Evolutionary conservation across 2,329 filamentous ascomycete genomes (phyloP).

Genomic region (Myriosclerotinia duriaeana): DNA sequence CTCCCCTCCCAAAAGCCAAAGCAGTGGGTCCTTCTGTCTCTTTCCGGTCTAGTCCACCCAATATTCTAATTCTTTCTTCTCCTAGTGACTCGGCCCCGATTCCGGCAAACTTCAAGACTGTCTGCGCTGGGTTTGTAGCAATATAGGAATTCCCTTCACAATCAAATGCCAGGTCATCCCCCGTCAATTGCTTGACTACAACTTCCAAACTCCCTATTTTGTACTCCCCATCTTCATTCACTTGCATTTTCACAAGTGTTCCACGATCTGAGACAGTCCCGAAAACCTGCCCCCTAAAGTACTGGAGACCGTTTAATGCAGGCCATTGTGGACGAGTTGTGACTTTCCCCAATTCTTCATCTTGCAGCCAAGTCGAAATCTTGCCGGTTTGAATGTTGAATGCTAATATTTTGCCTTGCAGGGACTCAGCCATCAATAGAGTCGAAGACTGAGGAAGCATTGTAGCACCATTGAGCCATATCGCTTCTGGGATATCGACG

Average conservation of each 20-base stretch:
- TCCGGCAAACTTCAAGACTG: conserved; percentile 2
- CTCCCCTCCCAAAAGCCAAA: conserved; percentile 6
- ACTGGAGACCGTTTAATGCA: conserved; percentile 12
- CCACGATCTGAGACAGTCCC: neutral
- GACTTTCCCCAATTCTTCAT: neutral
- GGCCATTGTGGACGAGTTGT: conserved; percentile 5
- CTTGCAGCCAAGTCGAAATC: conserved; percentile 5
- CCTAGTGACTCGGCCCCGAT: neutral
- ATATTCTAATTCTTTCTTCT: neutral
- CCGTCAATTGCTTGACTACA: conserved; percentile 6
- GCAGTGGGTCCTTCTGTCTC: conserved; percentile 9
- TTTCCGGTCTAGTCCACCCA: conserved; percentile 8
- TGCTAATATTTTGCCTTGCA: neutral
- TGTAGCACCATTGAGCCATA: conserved; percentile 13
- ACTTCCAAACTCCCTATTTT: neutral
- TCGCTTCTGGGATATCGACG: neutral
- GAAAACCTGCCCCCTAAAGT: conserved; percentile 6
- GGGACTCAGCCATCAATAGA: conserved; percentile 1
- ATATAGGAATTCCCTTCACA: conserved; percentile 7
- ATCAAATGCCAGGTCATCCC: conserved; percentile 13
- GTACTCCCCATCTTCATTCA: neutral
- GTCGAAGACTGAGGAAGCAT: conserved; percentile 8
- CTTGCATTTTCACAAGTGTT: conserved; percentile 5
- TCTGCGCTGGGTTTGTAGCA: neutral
- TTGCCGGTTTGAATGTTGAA: conserved; percentile 1